Base-by-base conservation (phyloP, 768 basidiomycete genomes). In the Mycena venus region DNA sequence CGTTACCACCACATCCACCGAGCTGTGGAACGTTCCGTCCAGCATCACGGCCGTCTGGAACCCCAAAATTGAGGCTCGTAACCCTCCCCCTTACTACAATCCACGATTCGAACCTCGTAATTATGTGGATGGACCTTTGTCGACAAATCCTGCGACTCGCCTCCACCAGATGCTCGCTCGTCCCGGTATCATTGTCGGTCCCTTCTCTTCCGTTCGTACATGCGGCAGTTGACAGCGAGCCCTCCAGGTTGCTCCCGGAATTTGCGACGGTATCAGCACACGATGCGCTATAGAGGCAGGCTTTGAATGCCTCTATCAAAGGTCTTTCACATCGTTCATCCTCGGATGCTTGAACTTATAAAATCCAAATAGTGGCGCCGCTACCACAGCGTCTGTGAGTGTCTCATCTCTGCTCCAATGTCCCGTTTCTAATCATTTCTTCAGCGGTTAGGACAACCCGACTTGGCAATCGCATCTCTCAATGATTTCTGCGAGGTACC, bases 221-320 rank as follows among this genome's bases (percentile, higher is more conserved):
- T 34, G 58, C 58, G 21, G 5, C 21, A 42, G 56, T 65, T 78
- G 27, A 0, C n/a, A n/a, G n/a, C n/a, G n/a, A n/a, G n/a, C n/a
- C 19, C 27, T 44, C 14, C 53, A 94, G 93, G 82, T 93, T 77
- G 93, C 93, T 2, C 94, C 93, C n/a, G 93, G 93, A 8, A 72
- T 72, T 19, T 72, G 71, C 15, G 63, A 72, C 69, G 93, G 93
- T 61, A 95, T 95, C 78, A 94, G 92, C 77, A 93, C 94, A 12
- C 88, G 94, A 34, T 93, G 93, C 75, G 94, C 94, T 9, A 82
- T 95, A 9, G 94, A 95, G 83, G 93, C 93, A 42, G 94, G 94
- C 23, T 95, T 95, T 77, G 86, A 88, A 31, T 95, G 94, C 77
- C 74, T 95, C 68, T 95, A 95, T 80, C 94, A 95, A 83, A 94